These are phyloP conservation scores for Angophora floribunda DNA, from an alignment of 345 rosid genomes.

Conservation along the genomic window DNA sequence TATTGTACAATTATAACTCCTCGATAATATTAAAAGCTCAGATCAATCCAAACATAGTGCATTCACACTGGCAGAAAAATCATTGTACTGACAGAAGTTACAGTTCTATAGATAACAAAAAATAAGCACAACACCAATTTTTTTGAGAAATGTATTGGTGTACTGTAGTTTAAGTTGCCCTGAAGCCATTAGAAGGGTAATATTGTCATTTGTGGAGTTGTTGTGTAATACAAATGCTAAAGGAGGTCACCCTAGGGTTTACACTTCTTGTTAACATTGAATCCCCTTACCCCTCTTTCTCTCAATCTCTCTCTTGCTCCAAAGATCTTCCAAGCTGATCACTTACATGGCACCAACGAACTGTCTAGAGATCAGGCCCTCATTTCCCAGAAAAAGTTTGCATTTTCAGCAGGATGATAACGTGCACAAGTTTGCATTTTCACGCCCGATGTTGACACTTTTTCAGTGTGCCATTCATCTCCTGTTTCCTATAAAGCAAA, in stretches of 20 bases:
- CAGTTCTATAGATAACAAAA: not conserved
- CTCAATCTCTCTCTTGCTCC: not conserved
- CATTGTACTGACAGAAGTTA: not conserved
- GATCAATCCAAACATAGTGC: not conserved
- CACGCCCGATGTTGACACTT: not conserved
- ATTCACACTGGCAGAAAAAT: not conserved
- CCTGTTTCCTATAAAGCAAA: not conserved
- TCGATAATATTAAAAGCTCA: not conserved
- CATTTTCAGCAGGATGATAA: not conserved
- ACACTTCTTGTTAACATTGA: not conserved
- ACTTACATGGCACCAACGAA: not conserved
- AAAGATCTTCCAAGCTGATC: not conserved
- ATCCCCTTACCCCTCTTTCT: not conserved
- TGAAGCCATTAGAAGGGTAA: not conserved
- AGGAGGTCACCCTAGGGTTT: not conserved
- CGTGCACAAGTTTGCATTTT: not conserved
- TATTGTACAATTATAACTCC: not conserved
- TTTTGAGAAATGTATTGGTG: not conserved
- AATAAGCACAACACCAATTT: not conserved
- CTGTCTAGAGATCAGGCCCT: not conserved
- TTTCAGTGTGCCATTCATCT: not conserved
- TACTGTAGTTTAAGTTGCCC: not conserved
- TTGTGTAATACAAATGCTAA: not conserved
- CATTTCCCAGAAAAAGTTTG: not conserved
- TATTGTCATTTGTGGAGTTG: not conserved